These are phyloP conservation scores for Daldinia bambusicola DNA, from an alignment of 495 filamentous ascomycete species.

Conservation along the genomic window DNA sequence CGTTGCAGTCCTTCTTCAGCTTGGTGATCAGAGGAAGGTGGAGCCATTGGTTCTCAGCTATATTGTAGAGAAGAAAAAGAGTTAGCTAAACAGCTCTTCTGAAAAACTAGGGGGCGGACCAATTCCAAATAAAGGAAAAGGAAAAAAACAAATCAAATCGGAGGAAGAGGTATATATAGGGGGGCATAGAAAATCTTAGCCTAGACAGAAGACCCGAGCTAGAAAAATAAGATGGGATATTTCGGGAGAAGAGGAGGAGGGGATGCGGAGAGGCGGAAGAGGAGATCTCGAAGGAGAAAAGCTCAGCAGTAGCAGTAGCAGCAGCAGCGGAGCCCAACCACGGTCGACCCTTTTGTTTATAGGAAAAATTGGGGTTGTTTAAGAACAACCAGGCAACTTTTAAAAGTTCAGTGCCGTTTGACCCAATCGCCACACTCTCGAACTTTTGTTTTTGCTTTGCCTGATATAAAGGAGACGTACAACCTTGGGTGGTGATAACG, in stretches of 20 bases:
- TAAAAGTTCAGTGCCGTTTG: conserved; percentile 38
- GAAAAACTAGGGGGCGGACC: conserved; percentile 12
- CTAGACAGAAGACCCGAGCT: conserved; percentile 1
- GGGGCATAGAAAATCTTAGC: conserved; percentile 3
- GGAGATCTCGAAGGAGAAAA: conserved; percentile 39
- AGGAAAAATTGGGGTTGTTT: conserved; percentile 34
- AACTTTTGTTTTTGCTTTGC: conserved; percentile 26
- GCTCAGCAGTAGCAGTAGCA: conserved; percentile 31
- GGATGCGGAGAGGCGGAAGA: conserved; percentile 33
- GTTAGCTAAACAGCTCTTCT: conserved; percentile 20
- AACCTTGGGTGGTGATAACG: conserved; percentile 99
- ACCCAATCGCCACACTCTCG: conserved; percentile 41
- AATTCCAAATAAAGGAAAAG: neutral
- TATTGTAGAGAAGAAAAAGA: conserved; percentile 12
- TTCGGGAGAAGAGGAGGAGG: neutral
- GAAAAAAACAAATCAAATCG: conserved; percentile 7
- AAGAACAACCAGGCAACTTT: conserved; percentile 45
- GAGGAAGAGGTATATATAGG: neutral
- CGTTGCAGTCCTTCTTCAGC: conserved; percentile 94
- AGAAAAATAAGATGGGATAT: neutral
- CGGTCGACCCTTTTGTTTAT: conserved; percentile 36
- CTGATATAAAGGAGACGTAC: conserved; percentile 80
- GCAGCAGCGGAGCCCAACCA: conserved; percentile 21
- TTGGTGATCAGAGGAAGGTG: conserved; percentile 89
- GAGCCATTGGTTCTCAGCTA: conserved; percentile 99